A percentile compares a stretch with the other conserved stretches of the same genome.
phyloP scores from a whole-genome alignment of 345 rosid species.

The Euphorbia peplus region DNA sequence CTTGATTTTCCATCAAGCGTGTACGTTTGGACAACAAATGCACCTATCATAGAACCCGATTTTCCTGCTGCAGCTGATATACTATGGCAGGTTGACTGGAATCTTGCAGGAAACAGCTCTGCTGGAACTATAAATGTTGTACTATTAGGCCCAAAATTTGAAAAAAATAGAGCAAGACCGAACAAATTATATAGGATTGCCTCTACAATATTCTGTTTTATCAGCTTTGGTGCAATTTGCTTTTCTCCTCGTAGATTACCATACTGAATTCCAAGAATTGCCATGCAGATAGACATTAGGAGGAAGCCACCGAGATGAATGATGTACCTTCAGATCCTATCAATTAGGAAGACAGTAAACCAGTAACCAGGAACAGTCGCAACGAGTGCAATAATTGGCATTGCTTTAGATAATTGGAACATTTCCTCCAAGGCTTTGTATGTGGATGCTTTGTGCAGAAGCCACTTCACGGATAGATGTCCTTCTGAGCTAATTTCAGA shows the following conservation, averaged over 20 bases:
- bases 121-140: constrained; percentile 24
- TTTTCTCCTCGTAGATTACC: constrained; percentile 32
- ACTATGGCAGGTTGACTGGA: constrained; percentile 21
- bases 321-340: constrained; percentile 53
- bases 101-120: constrained; percentile 22
- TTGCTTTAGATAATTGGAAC: constrained; percentile 45
- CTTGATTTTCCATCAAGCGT: constrained; percentile 37
- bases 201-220: constrained; percentile 29
- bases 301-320: constrained; percentile 70
- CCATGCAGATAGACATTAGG: constrained; percentile 62
- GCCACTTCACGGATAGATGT: constrained; percentile 56
- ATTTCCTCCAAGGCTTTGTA: constrained; percentile 69
- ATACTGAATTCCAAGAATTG: constrained; percentile 39
- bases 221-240: constrained; percentile 2
- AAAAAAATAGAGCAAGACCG: constrained; percentile 57
- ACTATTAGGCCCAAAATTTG: constrained; percentile 21
- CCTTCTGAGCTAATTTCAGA: constrained; percentile 63
- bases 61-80: constrained; percentile 13
- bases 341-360: constrained; percentile 64
- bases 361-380: constrained; percentile 75
- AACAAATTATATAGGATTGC: constrained; percentile 30
- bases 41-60: constrained; percentile 18
- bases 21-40: constrained; percentile 38
- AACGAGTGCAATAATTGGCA: constrained; percentile 50
- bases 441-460: constrained; percentile 38